A percentile compares a stretch with the other conserved stretches of the same genome.
Evolutionary conservation across 306 rosid species (phyloP).

Genomic region (Citrullus colocynthis): DNA sequence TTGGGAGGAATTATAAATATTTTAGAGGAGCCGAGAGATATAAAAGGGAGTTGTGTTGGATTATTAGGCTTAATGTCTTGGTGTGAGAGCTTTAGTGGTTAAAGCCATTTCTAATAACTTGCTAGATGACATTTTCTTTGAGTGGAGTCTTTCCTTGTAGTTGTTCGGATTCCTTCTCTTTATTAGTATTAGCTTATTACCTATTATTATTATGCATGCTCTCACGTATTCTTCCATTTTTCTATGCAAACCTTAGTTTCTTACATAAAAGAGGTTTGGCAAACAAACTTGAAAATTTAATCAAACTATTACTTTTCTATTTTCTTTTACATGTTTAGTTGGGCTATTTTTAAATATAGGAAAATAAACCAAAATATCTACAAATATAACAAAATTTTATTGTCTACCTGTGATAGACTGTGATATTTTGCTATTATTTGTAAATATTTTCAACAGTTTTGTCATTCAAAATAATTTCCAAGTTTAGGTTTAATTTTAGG

Average conservation of each 20-base stretch:
- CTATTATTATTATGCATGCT: background rate
- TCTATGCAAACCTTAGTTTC: background rate
- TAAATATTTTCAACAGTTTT: too few relatives aligned
- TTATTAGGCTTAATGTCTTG: background rate
- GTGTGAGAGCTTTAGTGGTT: background rate
- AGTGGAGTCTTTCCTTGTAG: background rate
- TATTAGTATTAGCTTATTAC: too few relatives aligned
- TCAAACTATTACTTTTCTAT: background rate
- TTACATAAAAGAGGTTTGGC: background rate
- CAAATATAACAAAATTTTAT: too few relatives aligned
- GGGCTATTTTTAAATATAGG: too few relatives aligned
- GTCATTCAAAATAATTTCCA: too few relatives aligned
- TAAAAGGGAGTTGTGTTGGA: background rate
- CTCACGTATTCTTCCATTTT: background rate
- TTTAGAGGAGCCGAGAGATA: background rate
- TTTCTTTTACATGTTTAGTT: background rate
- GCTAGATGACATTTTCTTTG: background rate
- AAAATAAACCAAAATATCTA: too few relatives aligned
- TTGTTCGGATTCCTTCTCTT: background rate
- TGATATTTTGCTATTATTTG: too few relatives aligned
- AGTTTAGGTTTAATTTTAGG: background rate
- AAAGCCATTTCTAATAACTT: background rate
- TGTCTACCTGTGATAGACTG: too few relatives aligned
- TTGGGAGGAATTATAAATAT: background rate
- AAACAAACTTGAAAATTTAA: background rate